These are phyloP conservation scores for Dissoconium aciculare DNA, from an alignment of 2,329 filamentous ascomycete species.

Conservation along the genomic window DNA sequence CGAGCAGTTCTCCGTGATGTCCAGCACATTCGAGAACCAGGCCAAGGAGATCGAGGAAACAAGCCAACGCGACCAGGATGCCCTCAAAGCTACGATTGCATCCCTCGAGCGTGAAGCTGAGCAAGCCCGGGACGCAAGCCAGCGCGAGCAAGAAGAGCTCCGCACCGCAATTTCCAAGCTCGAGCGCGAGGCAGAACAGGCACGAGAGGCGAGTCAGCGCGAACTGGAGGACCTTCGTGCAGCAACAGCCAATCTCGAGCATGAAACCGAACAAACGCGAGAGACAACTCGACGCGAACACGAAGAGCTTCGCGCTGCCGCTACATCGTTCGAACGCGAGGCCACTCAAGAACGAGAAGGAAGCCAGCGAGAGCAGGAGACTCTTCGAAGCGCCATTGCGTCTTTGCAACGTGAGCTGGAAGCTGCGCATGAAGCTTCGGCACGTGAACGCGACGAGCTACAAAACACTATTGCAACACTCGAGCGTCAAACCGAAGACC, in stretches of 20 bases:
- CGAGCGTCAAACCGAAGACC: conserved; percentile 67
- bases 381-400: background rate
- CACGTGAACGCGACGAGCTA: conserved; percentile 54
- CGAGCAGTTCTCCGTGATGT: too few species aligned
- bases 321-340: background rate
- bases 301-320: background rate
- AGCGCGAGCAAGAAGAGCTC: background rate
- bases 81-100: background rate
- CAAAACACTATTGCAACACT: conserved; percentile 47
- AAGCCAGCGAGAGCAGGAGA: background rate
- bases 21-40: too few species aligned
- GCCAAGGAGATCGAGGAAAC: too few species aligned
- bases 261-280: background rate
- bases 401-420: background rate
- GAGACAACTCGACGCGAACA: background rate
- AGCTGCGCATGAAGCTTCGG: conserved; percentile 31
- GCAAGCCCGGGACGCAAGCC: background rate
- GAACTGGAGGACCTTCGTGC: background rate
- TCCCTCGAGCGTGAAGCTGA: background rate
- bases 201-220: background rate
- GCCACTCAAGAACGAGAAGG: background rate
- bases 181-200: background rate
- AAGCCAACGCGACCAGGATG: background rate
- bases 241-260: background rate
- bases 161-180: background rate